Conservation (phyloP, 129 eudicot species). For the Artemisia tridentata region DNA sequence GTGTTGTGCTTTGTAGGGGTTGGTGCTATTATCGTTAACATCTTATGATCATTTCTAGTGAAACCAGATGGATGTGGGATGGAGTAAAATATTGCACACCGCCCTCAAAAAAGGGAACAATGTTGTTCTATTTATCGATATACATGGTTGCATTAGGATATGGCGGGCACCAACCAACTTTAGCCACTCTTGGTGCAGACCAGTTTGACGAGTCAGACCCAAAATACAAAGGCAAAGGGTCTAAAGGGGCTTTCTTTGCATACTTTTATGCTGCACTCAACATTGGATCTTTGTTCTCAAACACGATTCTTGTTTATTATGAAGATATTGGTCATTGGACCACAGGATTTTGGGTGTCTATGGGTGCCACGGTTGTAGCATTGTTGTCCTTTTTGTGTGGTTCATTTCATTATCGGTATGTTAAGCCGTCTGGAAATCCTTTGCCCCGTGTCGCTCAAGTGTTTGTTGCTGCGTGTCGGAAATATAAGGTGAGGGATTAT, state of each 20-base stretch:
- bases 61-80: conserved; percentile 80
- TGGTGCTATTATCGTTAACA: conserved; percentile 52
- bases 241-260: conserved; percentile 60
- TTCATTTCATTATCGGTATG: conserved; percentile 47
- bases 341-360: conserved; percentile 69
- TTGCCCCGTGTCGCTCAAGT: conserved; percentile 77
- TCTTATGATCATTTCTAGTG: conserved; percentile 65
- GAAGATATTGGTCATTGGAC: conserved; percentile 85
- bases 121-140: conserved; percentile 62
- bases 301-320: conserved; percentile 69
- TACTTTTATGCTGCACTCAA: conserved; percentile 87
- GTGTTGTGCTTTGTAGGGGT: conserved; percentile 44
- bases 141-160: conserved; percentile 86
- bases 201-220: conserved; percentile 62
- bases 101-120: conserved; percentile 32
- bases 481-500: conserved; percentile 31
- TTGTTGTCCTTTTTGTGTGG: conserved; percentile 48
- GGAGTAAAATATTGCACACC: conserved; percentile 47
- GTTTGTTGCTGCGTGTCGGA: conserved; percentile 60
- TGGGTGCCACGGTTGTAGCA: conserved; percentile 52
- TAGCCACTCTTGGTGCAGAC: conserved; percentile 87
- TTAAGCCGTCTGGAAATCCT: conserved; percentile 77
- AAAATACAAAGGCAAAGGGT: conserved; percentile 30
- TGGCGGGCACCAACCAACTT: conserved; percentile 90
- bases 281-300: conserved; percentile 71